Evolutionary conservation across 164 flowering plant genomes (phyloP).

Genomic region (Platanus orientalis): DNA sequence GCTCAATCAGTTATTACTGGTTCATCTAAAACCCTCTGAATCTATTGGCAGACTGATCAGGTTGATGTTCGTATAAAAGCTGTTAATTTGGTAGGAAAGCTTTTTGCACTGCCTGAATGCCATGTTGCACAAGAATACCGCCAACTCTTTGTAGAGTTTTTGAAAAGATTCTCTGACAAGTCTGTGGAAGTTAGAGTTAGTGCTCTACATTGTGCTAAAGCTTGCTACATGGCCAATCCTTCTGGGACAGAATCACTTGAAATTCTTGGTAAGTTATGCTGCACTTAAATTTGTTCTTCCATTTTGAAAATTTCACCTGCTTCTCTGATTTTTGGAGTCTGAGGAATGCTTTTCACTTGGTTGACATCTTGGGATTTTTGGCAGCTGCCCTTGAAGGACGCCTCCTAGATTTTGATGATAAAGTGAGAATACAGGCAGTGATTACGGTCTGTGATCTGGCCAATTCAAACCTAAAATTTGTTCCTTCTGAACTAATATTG

Average conservation of each 20-base stretch:
- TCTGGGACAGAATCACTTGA: conserved; percentile 49
- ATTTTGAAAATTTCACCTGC: neutral
- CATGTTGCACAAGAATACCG: conserved; percentile 51
- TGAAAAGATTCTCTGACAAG: conserved; percentile 85
- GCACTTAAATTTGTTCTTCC: neutral
- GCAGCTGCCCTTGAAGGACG: conserved; percentile 81
- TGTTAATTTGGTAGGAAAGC: conserved; percentile 66
- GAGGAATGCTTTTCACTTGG: neutral
- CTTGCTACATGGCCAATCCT: conserved; percentile 56
- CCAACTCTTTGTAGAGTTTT: conserved; percentile 66
- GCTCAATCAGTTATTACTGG: neutral
- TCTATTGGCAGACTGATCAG: conserved; percentile 68
- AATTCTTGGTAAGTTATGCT: conserved; percentile 54
- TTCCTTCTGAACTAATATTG: conserved; percentile 46
- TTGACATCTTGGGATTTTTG: conserved; percentile 14
- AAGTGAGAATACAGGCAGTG: conserved; percentile 72
- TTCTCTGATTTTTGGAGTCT: too few species aligned
- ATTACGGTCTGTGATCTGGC: conserved; percentile 67
- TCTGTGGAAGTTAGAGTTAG: conserved; percentile 78
- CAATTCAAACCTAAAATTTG: conserved; percentile 37
- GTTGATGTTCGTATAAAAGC: conserved; percentile 94
- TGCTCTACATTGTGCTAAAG: conserved; percentile 70
- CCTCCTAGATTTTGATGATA: conserved; percentile 83
- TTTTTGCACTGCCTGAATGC: conserved; percentile 51
- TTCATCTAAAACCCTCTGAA: conserved; percentile 1